phyloP scores from a whole-genome alignment of 2,329 filamentous ascomycete species.

The Penicillium oxalicum region DNA sequence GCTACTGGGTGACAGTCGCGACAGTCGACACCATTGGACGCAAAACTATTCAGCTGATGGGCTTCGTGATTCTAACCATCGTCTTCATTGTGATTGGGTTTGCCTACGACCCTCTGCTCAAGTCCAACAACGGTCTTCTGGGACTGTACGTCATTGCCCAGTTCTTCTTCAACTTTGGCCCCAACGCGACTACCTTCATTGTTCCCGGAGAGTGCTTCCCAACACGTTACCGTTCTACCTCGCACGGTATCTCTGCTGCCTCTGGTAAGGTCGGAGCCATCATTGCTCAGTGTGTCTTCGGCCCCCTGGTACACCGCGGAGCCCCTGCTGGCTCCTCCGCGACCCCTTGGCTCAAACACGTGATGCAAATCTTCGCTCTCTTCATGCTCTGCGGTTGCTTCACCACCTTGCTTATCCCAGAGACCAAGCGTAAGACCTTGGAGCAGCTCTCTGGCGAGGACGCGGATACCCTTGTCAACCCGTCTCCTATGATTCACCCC shows the following conservation, averaged over 20 bases:
- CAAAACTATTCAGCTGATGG: conserved; percentile 65
- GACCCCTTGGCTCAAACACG: conserved; percentile 62
- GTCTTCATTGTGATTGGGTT: conserved; percentile 57
- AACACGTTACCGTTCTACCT: conserved; percentile 55
- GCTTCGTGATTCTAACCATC: conserved; percentile 57
- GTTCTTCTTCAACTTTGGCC: conserved; percentile 32
- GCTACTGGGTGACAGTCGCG: conserved; percentile 75
- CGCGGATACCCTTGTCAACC: not conserved
- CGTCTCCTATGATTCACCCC: not conserved
- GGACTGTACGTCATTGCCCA: conserved; percentile 26
- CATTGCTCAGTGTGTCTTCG: conserved; percentile 19
- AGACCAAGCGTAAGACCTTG: conserved; percentile 68
- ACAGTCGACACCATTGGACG: conserved; percentile 68
- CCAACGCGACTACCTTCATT: conserved; percentile 57
- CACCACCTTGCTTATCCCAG: conserved; percentile 66
- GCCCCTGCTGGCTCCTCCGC: conserved; percentile 46
- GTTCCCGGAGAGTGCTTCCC: conserved; percentile 59
- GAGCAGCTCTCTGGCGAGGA: conserved; percentile 66
- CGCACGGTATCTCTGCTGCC: conserved; percentile 57
- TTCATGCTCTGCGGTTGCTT: conserved; percentile 72
- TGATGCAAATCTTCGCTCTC: conserved; percentile 71
- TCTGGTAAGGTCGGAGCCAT: conserved; percentile 56
- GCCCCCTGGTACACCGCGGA: conserved; percentile 55
- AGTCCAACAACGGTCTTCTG: conserved; percentile 20
- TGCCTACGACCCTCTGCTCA: conserved; percentile 20